Evolutionary conservation across 1,284 basidiomycete genomes (phyloP), one percentile per base, ranked within the genome.

Genomic region (Boletus sp.): DNA sequence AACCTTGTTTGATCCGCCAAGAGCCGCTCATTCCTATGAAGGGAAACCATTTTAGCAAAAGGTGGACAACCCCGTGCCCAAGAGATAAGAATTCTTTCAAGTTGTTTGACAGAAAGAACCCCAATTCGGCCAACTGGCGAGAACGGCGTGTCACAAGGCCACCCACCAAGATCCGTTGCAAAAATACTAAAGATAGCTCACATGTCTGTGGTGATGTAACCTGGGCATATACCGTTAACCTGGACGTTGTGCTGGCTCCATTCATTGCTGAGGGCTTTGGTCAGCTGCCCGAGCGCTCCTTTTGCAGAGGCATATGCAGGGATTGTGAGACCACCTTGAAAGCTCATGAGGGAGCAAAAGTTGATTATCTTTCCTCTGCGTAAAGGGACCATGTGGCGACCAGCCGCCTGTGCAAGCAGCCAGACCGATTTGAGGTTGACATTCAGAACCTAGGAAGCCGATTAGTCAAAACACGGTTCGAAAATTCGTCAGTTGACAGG

Each of bases 231-330:
- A 41, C 78, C 88, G 66, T 94, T 94, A 41, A 95, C 91, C 64
- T 93, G 88, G 49, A 96, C 81, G 56, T 91, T 92, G 63, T 91
- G 82, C 57, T 80, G 76, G 36, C 79, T 76, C 86, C 87, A 90
- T 56, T 88, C 86, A 23, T 67, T 67, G 41, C 66, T 70, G 48
- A 67, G 67, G 10, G 65, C 85, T 65, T 91, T 91, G 17, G 88
- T 91, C 54, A 89, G 76, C 61, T 91, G 85, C 8, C 86, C 89
- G 44, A 91, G 73, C 14, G 91, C 91, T 45, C 91, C 93, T 61
- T 93, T 93, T 17, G 94, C 88, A 0, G 93, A 82, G 1, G 94
- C 91, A 63, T 97, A 97, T 3, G 94, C 94, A 12, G 93, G 92
- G 23, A 96, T 81, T 17, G 84, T 88, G 46, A 88, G 56, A 22